Evolutionary conservation across 148 eudicot species (phyloP), one percentile per base, ranked within the genome.

Genomic region (Hydrangea macrophylla): DNA sequence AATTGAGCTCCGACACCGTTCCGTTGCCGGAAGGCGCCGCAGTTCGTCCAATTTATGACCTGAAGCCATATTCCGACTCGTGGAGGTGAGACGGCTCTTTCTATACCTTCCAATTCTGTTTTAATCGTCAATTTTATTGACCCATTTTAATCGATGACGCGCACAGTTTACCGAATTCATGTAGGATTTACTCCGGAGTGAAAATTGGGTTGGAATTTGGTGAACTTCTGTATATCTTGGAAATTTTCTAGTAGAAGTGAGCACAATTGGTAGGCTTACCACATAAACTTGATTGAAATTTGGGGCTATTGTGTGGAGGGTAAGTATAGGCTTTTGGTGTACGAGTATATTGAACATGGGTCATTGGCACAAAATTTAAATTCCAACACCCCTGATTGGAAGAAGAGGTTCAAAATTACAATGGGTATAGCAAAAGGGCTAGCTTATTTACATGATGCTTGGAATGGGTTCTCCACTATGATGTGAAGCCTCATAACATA

Each of bases 381-480:
- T 6, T 48, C 53, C 6, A 48, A 48, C 2, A 18, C 0, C 4
- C 64, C 37, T 36, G 53, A 48, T 3, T 48, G 53, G 53, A 18
- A 48, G 53, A 48, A 0, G 22, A 48, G 53, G 23, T 48, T 48
- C 6, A 17, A 48, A 15, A 48, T 48, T 17, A 22, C 53, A 5
- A 5, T 48, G 22, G 53, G 53, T 18, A 48, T 7, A 15, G 53
- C 53, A 15, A 48, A 18, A 17, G 53, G 53, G 1, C 22, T 48
- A 17, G 53, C 53, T 48, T 48, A 48, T 48, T 48, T 48, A 48
- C 53, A 48, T n/a, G 53, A 48, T 48, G 53, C 22, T 48, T 48
- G 53, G 53, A 48, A 9, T 18, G 53, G 53, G 23, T 48, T 18
- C n/a, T 48, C 17, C 53, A 48, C 53, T 48, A 22, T 48, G 53